Percentiles rank a stretch among this genome's conserved stretches.
These are phyloP conservation scores for Pseudozyma sp. DNA, from an alignment of 1,284 basidiomycete species.

Conservation along the genomic window DNA sequence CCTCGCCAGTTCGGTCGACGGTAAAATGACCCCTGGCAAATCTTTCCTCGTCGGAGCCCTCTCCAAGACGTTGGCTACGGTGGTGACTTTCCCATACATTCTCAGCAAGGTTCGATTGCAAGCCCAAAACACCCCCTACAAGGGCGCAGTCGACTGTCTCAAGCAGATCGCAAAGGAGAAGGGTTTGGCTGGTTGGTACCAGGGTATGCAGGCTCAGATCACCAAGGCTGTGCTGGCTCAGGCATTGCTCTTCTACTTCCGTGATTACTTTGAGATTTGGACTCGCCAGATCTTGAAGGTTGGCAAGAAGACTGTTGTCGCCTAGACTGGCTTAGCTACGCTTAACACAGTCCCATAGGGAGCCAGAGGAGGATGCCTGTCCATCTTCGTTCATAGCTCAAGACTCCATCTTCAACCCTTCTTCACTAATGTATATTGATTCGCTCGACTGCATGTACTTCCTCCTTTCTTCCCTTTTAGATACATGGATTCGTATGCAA, in stretches of 20 bases:
- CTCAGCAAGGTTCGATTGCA: conserved; percentile 98
- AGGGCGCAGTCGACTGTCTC: conserved; percentile 82
- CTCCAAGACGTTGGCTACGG: conserved; percentile 93
- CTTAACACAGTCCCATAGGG: too few species aligned
- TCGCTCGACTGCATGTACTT: conserved; percentile 18
- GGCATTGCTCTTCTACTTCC: conserved; percentile 70
- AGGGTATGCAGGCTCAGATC: conserved; percentile 91
- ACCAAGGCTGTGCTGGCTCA: conserved; percentile 88
- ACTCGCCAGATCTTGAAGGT: conserved; percentile 60
- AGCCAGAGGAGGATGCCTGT: too few species aligned
- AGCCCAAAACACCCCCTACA: conserved; percentile 75
- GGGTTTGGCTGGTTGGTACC: conserved; percentile 83
- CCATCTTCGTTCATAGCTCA: too few species aligned
- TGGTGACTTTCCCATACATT: conserved; percentile 72
- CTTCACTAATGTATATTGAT: background rate
- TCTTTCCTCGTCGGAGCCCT: conserved; percentile 90
- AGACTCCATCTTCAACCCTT: too few species aligned
- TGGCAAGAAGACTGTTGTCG: conserved; percentile 37
- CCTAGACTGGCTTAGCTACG: too few species aligned
- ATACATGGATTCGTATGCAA: conserved; percentile 3
- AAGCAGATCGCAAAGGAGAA: conserved; percentile 77
- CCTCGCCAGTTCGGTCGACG: conserved; percentile 72
- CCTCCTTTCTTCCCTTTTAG: conserved; percentile 3
- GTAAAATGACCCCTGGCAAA: conserved; percentile 81
- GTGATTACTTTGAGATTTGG: conserved; percentile 68